phyloP scores from a whole-genome alignment of 805 yeast genomes.

The Wickerhamiella shivajii region DNA sequence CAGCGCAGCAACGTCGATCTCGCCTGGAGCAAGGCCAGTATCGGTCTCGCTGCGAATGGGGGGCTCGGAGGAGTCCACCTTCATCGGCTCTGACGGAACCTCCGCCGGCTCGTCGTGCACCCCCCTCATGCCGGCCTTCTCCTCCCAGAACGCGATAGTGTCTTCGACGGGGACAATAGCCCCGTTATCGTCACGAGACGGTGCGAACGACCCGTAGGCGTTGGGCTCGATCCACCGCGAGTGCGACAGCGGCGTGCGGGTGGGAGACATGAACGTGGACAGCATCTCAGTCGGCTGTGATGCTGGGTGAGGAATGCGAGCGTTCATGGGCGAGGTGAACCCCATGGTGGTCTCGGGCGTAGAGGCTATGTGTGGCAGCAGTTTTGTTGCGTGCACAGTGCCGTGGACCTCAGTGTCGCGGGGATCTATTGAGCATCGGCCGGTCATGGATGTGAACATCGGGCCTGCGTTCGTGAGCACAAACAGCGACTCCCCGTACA shows the following conservation, averaged over 20 bases:
- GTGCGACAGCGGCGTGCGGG: constrained; percentile 36
- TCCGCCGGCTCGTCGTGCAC: constrained; percentile 1
- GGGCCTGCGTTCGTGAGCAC: constrained; percentile 54
- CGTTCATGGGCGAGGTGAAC: constrained; percentile 32
- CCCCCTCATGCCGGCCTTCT: neutral
- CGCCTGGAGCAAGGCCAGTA: constrained; percentile 7
- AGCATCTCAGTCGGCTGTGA: constrained; percentile 40
- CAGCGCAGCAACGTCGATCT: constrained; percentile 22
- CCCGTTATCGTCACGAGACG: constrained; percentile 44
- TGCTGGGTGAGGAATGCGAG: constrained; percentile 36
- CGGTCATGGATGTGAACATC: constrained; percentile 58
- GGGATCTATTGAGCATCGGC: constrained; percentile 60
- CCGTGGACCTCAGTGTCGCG: constrained; percentile 56
- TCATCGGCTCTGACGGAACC: constrained; percentile 9
- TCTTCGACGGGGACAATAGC: constrained; percentile 21
- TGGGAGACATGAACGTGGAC: constrained; percentile 24
- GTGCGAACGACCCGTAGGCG: constrained; percentile 44
- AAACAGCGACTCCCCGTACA: constrained; percentile 75
- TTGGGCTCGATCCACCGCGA: constrained; percentile 49
- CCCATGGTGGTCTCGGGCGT: constrained; percentile 25
- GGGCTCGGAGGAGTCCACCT: constrained; percentile 1
- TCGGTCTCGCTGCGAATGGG: neutral
- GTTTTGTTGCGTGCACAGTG: constrained; percentile 49
- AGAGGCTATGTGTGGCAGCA: constrained; percentile 40
- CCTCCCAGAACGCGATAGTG: constrained; percentile 14